Evolutionary conservation across 192 early-diverging fungal species (phyloP).

Genomic region (Chytriomyces hyalinus): DNA sequence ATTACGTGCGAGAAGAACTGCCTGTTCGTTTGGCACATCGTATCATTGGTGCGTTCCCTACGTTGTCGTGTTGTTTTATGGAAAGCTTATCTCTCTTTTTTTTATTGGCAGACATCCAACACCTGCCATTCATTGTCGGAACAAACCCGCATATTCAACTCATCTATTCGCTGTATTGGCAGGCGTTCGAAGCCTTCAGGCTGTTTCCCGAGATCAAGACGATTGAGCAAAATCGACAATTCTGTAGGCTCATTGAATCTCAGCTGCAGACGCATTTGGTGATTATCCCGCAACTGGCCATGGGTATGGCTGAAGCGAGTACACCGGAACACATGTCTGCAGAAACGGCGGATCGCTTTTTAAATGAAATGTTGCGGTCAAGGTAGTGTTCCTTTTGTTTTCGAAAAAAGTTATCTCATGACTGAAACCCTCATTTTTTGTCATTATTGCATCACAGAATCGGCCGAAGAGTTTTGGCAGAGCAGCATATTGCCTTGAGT

Average conservation of each 20-base stretch:
- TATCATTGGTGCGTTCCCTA: constrained; percentile 63
- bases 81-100: constrained; percentile 3
- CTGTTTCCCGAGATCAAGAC: constrained; percentile 74
- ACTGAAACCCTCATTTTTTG: not conserved
- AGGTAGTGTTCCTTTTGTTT: constrained; percentile 21
- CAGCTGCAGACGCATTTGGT: constrained; percentile 81
- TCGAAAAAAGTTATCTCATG: constrained; percentile 3
- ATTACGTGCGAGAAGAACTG: constrained; percentile 89
- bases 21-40: constrained; percentile 89
- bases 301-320: constrained; percentile 80
- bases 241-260: constrained; percentile 75
- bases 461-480: constrained; percentile 85
- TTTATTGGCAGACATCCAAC: constrained; percentile 70
- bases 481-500: constrained; percentile 89
- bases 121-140: constrained; percentile 90
- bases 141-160: constrained; percentile 87
- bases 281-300: constrained; percentile 86
- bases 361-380: constrained; percentile 85
- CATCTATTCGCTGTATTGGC: constrained; percentile 91
- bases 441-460: constrained; percentile 63
- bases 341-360: constrained; percentile 78
- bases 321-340: constrained; percentile 66
- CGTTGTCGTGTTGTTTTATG: constrained; percentile 21
- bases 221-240: constrained; percentile 79
- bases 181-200: constrained; percentile 85